Evolutionary conservation across 495 filamentous ascomycete genomes (phyloP).

Genomic region (Penicillium argentinense): DNA sequence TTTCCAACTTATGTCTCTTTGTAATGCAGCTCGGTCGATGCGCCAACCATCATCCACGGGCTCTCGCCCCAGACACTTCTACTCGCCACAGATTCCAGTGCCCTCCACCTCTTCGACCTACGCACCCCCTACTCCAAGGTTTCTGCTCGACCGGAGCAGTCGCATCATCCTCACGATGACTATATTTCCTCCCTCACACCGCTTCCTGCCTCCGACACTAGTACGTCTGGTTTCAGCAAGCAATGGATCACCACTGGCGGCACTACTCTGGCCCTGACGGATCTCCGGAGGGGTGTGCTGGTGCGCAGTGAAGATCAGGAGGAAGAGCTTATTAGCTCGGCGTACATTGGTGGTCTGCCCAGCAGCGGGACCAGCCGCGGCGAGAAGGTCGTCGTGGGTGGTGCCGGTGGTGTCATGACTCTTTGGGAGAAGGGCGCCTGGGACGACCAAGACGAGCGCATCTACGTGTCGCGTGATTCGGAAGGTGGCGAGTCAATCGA

Average conservation of each 20-base stretch:
- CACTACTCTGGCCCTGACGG: slow-evolving; percentile 83
- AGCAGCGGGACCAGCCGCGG: slow-evolving; percentile 63
- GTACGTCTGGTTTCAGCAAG: slow-evolving; percentile 81
- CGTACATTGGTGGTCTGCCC: slow-evolving; percentile 66
- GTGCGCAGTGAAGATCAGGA: slow-evolving; percentile 90
- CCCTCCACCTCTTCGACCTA: slow-evolving; percentile 87
- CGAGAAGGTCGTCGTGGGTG: slow-evolving; percentile 77
- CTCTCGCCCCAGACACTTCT: slow-evolving; percentile 87
- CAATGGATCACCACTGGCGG: slow-evolving; percentile 93
- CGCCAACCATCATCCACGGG: slow-evolving; percentile 72
- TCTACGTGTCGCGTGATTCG: slow-evolving; percentile 61
- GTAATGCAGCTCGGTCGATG: slow-evolving; percentile 50
- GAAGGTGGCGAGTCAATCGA: slow-evolving; percentile 71
- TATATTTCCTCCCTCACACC: slow-evolving; percentile 89
- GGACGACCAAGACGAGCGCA: slow-evolving; percentile 91
- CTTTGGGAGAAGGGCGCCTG: slow-evolving; percentile 91
- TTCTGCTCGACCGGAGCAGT: slow-evolving; percentile 66
- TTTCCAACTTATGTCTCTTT: slow-evolving; percentile 3
- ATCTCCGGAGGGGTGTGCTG: slow-evolving; percentile 78
- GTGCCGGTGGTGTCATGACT: slow-evolving; percentile 75
- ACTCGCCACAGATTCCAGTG: slow-evolving; percentile 84
- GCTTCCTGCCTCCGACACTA: slow-evolving; percentile 71
- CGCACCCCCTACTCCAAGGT: slow-evolving; percentile 61
- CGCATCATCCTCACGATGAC: slow-evolving; percentile 84
- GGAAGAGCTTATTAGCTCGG: slow-evolving; percentile 81